Evolutionary conservation across 257 asterid species (phyloP), one percentile per base, ranked within the genome.

Genomic region (Solanum chiquidenum): DNA sequence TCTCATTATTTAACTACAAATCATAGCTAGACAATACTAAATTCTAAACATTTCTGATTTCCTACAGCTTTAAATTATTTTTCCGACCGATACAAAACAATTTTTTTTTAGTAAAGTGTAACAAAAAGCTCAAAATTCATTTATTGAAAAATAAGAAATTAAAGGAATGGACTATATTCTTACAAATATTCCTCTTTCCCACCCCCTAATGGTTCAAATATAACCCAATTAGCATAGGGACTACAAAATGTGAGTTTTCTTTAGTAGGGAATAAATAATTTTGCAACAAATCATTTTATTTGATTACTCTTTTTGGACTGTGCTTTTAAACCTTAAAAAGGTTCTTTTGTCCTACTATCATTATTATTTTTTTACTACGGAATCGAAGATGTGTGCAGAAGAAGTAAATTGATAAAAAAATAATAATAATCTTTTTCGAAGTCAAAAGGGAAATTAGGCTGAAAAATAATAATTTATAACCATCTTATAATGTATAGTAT

Each of bases 161-260:
- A 75, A 75, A 75, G 83, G 38, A 68, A 75, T 75, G 83, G 58
- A n/a, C 23, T 38, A 76, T 76, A 38, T 76, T 76, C 27, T 31
- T 38, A 37, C 73, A 35, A 66, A 64, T 52, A 31, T 35, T 86
- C 86, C 85, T 77, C 75, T 25, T 37, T 87, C 38, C 52, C 83
- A 10, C 71, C 86, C 84, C 84, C 52, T 85, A 85, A 16, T 33
- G 25, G 77, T 66, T 38, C 80, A 83, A 16, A 73, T 29, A n/a
- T 71, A 80, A 86, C 38, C 62, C 83, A 75, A 73, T 27, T 20
- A 64, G 76, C 79, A 29, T 62, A 80, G 58, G 88, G 64, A 86
- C 86, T 89, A 73, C 31, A 80, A 38, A 87, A 75, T 88, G 60
- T 71, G 91, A 71, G 84, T 75, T 42, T 76, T 60, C 80, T 86